phyloP scores from a whole-genome alignment of 2,329 filamentous ascomycete genomes.

The Chalaropsis ovoidea region DNA sequence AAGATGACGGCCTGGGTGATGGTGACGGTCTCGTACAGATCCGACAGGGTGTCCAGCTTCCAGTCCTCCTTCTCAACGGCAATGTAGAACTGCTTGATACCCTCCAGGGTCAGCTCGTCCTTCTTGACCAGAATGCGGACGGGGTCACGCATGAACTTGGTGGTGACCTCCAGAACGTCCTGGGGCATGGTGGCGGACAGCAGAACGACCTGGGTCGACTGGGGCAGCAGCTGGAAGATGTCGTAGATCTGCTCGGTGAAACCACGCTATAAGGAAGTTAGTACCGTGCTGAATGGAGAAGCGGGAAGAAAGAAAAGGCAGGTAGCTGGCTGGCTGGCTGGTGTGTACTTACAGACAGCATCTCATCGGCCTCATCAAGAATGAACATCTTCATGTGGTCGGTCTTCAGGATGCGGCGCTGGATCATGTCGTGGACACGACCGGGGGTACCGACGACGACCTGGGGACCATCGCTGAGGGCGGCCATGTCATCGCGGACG shows the following conservation, averaged over 20 bases:
- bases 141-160: constrained; percentile 99
- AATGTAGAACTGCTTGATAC: constrained; percentile 99
- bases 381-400: constrained; percentile 99
- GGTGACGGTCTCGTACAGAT: constrained; percentile 98
- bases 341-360: constrained; percentile 65
- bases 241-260: constrained; percentile 99
- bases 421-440: constrained; percentile 99
- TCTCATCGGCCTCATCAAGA: constrained; percentile 98
- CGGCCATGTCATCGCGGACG: constrained; percentile 97
- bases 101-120: constrained; percentile 97
- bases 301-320: no score
- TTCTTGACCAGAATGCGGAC: constrained; percentile 99
- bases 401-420: constrained; percentile 92
- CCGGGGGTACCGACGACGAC: constrained; percentile 96
- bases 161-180: constrained; percentile 98
- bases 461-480: constrained; percentile 89
- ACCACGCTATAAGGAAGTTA: constrained; percentile 57
- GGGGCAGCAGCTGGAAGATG: constrained; percentile 97
- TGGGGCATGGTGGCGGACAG: constrained; percentile 98
- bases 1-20: constrained; percentile 99
- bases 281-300: constrained; percentile 24
- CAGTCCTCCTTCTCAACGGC: constrained; percentile 99
- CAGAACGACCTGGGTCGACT: constrained; percentile 96
- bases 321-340: neutral
- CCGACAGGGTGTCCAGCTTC: constrained; percentile 98